Base-by-base conservation (phyloP, 768 basidiomycete genomes). In the Tricholoma matsutake region DNA sequence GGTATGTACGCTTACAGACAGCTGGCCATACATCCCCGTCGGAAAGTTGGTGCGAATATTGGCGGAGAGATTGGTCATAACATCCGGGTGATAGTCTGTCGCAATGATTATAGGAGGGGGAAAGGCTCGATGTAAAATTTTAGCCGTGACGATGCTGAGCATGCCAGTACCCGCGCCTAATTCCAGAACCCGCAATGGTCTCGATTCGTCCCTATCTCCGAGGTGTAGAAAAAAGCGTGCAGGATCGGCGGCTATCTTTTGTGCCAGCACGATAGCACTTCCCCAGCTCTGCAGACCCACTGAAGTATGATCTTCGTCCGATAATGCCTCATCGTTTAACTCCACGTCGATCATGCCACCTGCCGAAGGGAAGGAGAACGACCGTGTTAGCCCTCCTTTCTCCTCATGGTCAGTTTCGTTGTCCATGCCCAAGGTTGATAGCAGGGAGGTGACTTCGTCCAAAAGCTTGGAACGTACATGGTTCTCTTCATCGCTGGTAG, bases 251-350 rank as follows among this genome's bases (percentile, higher is more conserved):
- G 85, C 87, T 54, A 93, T 78, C 51, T 81, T 79, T 65, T 87
- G 82, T 1, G 86, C 86, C 52, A 94, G 79, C 35, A 91, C 72
- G 67, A 92, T 88, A 16, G 86, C 83, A 66, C 88, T 87, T 8
- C 85, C 91, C 92, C 92, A 94, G 67, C 89, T 92, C 72, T 94
- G 92, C 47, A 94, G 75, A 0, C 92, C 91, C 32, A 92, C 91
- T 16, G 85, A 86, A 9, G 89, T 91, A 69, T 92, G 87, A 68
- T 92, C 91, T 13, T 81, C 78, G 32, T 73, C 76, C 28, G 82
- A 76, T 41, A 91, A 74, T 1, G 87, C 82, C 1, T 84, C 89
- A 65, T 93, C 91, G 68, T 88, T 88, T 34, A 93, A 76, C 71
- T 87, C 79, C 54, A 89, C 78, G 16, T 70, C 67, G 47, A 88